A percentile compares a stretch with the other conserved stretches of the same genome.
These are phyloP conservation scores for Martiniozyma asiatica DNA, from an alignment of 1,139 yeast species.

Conservation along the genomic window DNA sequence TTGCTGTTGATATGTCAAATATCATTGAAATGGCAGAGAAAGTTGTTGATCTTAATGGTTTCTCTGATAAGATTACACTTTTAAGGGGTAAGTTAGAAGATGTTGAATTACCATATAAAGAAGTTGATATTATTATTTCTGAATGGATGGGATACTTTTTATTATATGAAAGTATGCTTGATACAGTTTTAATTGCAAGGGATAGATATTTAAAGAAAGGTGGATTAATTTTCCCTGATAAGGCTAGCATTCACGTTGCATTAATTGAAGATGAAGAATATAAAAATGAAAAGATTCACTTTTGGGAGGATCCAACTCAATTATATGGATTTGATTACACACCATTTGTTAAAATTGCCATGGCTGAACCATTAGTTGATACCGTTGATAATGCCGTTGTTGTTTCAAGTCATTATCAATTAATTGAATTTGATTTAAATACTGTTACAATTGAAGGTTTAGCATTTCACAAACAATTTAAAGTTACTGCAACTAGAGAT, in stretches of 20 bases:
- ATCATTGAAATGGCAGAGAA: conserved; percentile 90
- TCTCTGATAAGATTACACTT: conserved; percentile 76
- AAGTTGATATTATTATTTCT: conserved; percentile 89
- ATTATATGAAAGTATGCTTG: conserved; percentile 94
- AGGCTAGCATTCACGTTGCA: conserved; percentile 81
- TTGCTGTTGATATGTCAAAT: conserved; percentile 95
- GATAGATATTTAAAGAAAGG: conserved; percentile 65
- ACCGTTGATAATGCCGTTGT: conserved; percentile 71
- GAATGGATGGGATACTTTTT: conserved; percentile 99
- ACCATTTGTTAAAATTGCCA: conserved; percentile 47
- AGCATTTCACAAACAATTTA: conserved; percentile 58
- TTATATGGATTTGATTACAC: conserved; percentile 95
- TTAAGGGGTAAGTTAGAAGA: conserved; percentile 94
- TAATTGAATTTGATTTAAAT: conserved; percentile 79
- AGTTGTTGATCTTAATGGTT: conserved; percentile 75
- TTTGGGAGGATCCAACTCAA: conserved; percentile 62
- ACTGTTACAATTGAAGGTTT: conserved; percentile 77
- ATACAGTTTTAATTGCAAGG: conserved; percentile 89
- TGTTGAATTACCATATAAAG: conserved; percentile 61
- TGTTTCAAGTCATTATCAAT: conserved; percentile 57
- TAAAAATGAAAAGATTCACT: conserved; percentile 84
- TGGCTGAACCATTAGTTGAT: conserved; percentile 92
- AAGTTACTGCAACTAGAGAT: conserved; percentile 59
- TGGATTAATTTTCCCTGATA: conserved; percentile 92
- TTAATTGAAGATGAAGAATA: conserved; percentile 93